phyloP scores from a whole-genome alignment of 306 rosid genomes.

The Trifolium dubium region DNA sequence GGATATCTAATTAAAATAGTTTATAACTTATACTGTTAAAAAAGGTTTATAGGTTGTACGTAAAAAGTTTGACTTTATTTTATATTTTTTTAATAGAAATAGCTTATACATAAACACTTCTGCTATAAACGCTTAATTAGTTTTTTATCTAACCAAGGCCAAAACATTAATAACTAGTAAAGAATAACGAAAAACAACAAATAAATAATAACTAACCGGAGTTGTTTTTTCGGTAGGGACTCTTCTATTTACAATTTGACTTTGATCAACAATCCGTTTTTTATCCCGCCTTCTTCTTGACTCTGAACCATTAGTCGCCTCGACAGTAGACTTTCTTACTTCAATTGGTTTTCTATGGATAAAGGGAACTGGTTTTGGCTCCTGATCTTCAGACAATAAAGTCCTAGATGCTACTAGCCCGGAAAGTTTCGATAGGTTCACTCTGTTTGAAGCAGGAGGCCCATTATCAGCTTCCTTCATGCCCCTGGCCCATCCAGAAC shows the following conservation, averaged over 20 bases:
- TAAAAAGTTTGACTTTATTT: no score
- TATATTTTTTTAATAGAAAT: no score
- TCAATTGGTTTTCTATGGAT: conserved; percentile 47
- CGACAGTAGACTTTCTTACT: conserved; percentile 47
- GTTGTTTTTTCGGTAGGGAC: conserved; percentile 53
- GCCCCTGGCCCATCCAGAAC: conserved; percentile 55
- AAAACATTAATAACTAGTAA: no score
- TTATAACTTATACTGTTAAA: no score
- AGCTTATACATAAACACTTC: no score
- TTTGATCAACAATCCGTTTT: conserved; percentile 47
- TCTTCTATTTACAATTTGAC: conserved; percentile 57
- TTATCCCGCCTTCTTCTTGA: conserved; percentile 63
- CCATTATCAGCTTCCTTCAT: conserved; percentile 57
- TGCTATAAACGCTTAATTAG: no score
- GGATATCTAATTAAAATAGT: no score
- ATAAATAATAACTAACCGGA: conserved; percentile 57
- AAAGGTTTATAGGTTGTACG: no score
- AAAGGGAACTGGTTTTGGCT: conserved; percentile 51
- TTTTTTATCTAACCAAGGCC: no score
- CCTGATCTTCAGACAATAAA: conserved; percentile 52
- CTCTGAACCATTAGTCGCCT: conserved; percentile 54
- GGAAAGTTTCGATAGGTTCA: conserved; percentile 63
- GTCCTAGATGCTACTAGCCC: conserved; percentile 75
- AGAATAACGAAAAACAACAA: not conserved
- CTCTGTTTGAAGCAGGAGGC: conserved; percentile 45